Evolutionary conservation across 768 basidiomycete genomes (phyloP).

Genomic region (Fomitopsis serialis): DNA sequence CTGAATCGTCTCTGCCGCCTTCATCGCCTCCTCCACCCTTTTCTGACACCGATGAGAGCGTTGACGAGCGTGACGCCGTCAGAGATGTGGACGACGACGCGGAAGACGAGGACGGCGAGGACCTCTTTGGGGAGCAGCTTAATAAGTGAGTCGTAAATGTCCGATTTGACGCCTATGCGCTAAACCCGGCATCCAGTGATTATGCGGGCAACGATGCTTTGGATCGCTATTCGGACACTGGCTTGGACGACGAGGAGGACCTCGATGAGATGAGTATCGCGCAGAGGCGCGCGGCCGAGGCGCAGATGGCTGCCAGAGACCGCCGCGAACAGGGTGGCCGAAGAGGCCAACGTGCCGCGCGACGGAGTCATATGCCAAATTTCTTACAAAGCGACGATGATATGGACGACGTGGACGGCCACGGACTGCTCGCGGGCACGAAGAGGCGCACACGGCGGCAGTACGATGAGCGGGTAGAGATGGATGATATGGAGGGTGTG

Average conservation of each 20-base stretch:
- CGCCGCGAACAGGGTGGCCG: slow-evolving; percentile 61
- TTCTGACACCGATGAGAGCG: slow-evolving; percentile 42
- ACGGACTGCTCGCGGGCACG: slow-evolving; percentile 63
- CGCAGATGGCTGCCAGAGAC: slow-evolving; percentile 85
- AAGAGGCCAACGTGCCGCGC: slow-evolving; percentile 67
- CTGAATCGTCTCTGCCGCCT: slow-evolving; percentile 65
- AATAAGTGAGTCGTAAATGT: slow-evolving; percentile 55
- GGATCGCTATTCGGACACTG: slow-evolving; percentile 84
- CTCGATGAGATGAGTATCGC: slow-evolving; percentile 61
- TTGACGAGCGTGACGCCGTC: slow-evolving; percentile 39
- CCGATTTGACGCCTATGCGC: too few species aligned
- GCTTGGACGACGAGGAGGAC: slow-evolving; percentile 78
- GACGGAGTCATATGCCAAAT: slow-evolving; percentile 76
- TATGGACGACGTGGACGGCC: slow-evolving; percentile 60
- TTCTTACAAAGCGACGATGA: slow-evolving; percentile 86
- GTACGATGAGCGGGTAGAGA: slow-evolving; percentile 88
- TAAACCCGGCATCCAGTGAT: too few species aligned
- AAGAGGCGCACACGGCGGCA: slow-evolving; percentile 80
- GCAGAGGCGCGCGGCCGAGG: slow-evolving; percentile 78
- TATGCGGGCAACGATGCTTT: slow-evolving; percentile 80
- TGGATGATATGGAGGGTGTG: slow-evolving; percentile 86
- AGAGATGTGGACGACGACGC: slow-evolving; percentile 87
- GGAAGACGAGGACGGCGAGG: slow-evolving; percentile 80
- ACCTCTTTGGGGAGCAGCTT: slow-evolving; percentile 81
- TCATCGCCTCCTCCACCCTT: slow-evolving; percentile 47